Evolutionary conservation across 2,329 filamentous ascomycete genomes (phyloP).

Genomic region (Moelleriella libera): DNA sequence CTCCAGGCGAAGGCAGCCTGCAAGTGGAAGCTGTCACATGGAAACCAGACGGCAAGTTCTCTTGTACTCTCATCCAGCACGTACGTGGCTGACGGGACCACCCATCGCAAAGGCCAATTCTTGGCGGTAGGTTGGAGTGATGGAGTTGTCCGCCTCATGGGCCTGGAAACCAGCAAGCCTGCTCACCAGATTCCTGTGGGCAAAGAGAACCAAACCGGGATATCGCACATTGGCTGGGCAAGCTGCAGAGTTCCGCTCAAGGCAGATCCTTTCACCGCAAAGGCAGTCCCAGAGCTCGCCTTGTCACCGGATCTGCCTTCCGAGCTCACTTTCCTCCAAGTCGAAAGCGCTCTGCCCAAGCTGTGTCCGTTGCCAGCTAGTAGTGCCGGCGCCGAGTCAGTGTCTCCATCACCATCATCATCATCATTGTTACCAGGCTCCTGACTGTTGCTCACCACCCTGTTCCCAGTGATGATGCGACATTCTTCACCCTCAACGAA

Average conservation of each 20-base stretch:
- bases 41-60: conserved; percentile 53
- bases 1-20: conserved; percentile 24
- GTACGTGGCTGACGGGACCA: not conserved
- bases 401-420: conserved; percentile 3
- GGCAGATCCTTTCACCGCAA: conserved; percentile 6
- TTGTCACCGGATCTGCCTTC: conserved; percentile 45
- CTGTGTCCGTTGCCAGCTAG: conserved; percentile 52
- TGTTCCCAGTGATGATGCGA: conserved; percentile 30
- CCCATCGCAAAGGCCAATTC: conserved; percentile 42
- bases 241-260: conserved; percentile 19
- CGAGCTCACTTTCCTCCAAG: conserved; percentile 60
- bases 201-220: conserved; percentile 24
- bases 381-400: conserved; percentile 49
- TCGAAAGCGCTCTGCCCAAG: conserved; percentile 63
- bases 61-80: not conserved
- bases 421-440: not conserved
- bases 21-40: conserved; percentile 39
- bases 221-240: conserved; percentile 41
- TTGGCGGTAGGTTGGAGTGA: conserved; percentile 78
- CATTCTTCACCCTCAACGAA: conserved; percentile 54
- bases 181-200: conserved; percentile 55
- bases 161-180: conserved; percentile 67
- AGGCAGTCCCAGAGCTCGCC: conserved; percentile 4
- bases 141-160: conserved; percentile 61
- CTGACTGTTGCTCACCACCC: not conserved